These are phyloP conservation scores for Hypoxylon intermedium DNA, from an alignment of 495 filamentous ascomycete genomes.

Conservation along the genomic window DNA sequence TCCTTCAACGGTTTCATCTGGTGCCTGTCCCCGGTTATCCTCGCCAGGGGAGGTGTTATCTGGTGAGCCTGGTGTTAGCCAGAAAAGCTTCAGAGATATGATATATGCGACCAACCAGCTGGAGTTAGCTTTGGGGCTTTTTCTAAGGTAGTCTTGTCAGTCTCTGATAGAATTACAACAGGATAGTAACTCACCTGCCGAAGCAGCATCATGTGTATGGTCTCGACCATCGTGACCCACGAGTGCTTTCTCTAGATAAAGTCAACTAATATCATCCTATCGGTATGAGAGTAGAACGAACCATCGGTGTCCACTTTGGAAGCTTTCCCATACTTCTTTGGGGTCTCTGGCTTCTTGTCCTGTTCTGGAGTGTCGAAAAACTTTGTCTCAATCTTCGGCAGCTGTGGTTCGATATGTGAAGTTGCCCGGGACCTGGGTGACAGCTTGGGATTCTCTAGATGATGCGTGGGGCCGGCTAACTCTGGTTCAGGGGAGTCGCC, in stretches of 20 bases:
- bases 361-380: neutral
- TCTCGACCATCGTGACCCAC: neutral
- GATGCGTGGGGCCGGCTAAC: slow-evolving; percentile 35
- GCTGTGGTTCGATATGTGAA: neutral
- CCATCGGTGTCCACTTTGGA: slow-evolving; percentile 4
- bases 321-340: neutral
- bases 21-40: neutral
- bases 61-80: slow-evolving; percentile 8
- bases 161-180: neutral
- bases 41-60: slow-evolving; percentile 7
- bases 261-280: neutral
- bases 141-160: neutral
- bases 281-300: neutral
- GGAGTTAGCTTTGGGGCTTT: neutral
- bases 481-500: slow-evolving; percentile 40
- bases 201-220: neutral
- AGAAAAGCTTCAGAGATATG: neutral
- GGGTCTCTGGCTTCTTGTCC: neutral
- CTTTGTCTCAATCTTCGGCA: slow-evolving; percentile 2
- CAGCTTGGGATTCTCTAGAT: slow-evolving; percentile 10
- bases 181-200: slow-evolving; percentile 1
- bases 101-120: neutral
- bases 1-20: neutral
- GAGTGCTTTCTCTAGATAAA: neutral
- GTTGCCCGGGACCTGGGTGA: slow-evolving; percentile 16